Base-by-base conservation (phyloP, 1,284 basidiomycete species). In the Takashimella koratensis region DNA sequence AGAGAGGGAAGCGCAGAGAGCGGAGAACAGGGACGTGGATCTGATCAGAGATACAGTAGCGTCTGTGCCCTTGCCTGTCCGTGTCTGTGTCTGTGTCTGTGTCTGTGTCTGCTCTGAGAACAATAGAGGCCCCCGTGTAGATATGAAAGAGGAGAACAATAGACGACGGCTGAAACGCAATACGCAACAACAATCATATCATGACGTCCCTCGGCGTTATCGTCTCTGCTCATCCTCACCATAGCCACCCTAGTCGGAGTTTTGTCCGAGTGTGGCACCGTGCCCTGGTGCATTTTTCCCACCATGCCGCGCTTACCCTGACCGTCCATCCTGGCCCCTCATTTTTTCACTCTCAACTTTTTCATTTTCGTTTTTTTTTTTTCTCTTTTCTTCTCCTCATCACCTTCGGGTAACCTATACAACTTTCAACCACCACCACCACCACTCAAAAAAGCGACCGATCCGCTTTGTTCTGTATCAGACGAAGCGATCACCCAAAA, bases 401-500 rank as follows among this genome's bases (percentile, higher is more conserved):
- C 50, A 58, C 62, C 59, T 60, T 39, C 52, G 58, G 63, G 63
- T 66, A 62, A 49, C 56, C 54, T 51, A 57, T 25, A 54, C 54
- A 40, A 54, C 55, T 36, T 50, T 47, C 54, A 55, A 54, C 47
- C n/a, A n/a, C n/a, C n/a, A n/a, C 55, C 39, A 50, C 53, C 47
- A 56, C 53, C 51, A 50, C 46, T 24, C 45, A 39, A 53, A 58
- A 65, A 64, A 61, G 44, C 57, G 45, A 51, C 16, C 36, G 49
- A 60, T 61, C 62, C 54, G 66, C 66, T 70, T 67, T 66, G 66
- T 73, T 68, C 56, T 52, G 49, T 49, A 49, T 54, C 46, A 60
- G 67, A 67, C 66, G 57, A 67, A 69, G 69, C 65, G 56, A 62
- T 63, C 62, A 53, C 46, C 46, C 47, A 62, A 65, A 68, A 58